These are phyloP conservation scores for Henckelia pumila DNA, from an alignment of 257 asterid species.

Conservation along the genomic window DNA sequence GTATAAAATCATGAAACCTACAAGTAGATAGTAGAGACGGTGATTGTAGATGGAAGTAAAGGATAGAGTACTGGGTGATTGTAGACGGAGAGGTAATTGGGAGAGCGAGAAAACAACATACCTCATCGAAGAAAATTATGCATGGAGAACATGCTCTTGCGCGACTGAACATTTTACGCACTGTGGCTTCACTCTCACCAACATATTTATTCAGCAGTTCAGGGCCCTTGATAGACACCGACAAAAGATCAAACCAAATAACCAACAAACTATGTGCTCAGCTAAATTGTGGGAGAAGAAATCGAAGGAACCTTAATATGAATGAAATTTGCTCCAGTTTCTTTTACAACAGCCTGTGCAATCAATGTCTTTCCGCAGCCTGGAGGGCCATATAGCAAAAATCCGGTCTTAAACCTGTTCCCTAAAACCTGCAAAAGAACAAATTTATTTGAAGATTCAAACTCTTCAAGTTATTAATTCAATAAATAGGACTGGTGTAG, in stretches of 20 bases:
- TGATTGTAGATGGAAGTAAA: no score
- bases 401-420: constrained; percentile 57
- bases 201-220: no score
- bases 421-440: constrained; percentile 57
- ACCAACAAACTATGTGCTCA: neutral
- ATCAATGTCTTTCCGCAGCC: no score
- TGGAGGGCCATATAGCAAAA: constrained; percentile 88
- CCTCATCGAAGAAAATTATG: constrained; percentile 99
- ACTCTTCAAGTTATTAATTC: constrained; percentile 3
- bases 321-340: no score
- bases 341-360: no score
- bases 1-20: no score
- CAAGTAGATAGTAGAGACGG: no score
- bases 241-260: constrained; percentile 10
- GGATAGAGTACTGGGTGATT: no score
- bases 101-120: constrained; percentile 27
- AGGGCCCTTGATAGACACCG: constrained; percentile 62
- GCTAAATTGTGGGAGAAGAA: no score
- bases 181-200: constrained; percentile 87
- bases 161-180: constrained; percentile 74
- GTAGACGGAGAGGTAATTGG: neutral
- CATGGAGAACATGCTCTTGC: constrained; percentile 93
- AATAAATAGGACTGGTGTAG: constrained; percentile 10
- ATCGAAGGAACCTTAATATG: no score
- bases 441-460: constrained; percentile 11